Conservation (phyloP, 169 alveolate species). For the Plasmodium inui region DNA sequence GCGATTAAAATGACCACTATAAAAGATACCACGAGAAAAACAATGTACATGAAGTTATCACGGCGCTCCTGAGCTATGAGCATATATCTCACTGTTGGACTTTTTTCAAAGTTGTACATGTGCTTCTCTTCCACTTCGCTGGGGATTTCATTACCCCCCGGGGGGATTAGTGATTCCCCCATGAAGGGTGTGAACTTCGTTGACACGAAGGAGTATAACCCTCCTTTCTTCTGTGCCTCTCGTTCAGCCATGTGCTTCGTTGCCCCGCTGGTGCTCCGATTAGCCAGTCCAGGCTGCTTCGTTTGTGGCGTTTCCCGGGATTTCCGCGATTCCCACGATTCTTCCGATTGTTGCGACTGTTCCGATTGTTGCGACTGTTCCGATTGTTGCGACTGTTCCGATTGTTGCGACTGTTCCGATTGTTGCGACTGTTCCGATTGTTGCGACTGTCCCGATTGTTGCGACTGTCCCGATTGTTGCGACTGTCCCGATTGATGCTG, state of each 20-base stretch:
- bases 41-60: constrained; percentile 12
- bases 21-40: constrained; percentile 32
- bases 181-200: constrained; percentile 22
- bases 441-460: neutral
- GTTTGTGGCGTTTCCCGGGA: neutral
- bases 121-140: neutral
- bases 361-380: too few relatives aligned
- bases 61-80: constrained; percentile 35
- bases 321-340: too few relatives aligned
- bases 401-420: neutral
- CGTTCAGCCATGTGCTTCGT: neutral
- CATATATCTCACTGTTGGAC: constrained; percentile 44
- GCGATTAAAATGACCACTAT: constrained; percentile 28
- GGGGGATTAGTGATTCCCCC: neutral
- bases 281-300: neutral
- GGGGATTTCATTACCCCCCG: neutral
- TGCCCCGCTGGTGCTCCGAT: neutral
- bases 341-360: neutral
- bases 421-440: too few relatives aligned
- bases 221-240: neutral
- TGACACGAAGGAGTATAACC: constrained; percentile 25
- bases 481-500: neutral
- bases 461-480: neutral
- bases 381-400: neutral
- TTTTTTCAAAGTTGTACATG: constrained; percentile 32